Evolutionary conservation across 352 stramenopile genomes (phyloP).

Genomic region (Phytophthora gonapodyides): DNA sequence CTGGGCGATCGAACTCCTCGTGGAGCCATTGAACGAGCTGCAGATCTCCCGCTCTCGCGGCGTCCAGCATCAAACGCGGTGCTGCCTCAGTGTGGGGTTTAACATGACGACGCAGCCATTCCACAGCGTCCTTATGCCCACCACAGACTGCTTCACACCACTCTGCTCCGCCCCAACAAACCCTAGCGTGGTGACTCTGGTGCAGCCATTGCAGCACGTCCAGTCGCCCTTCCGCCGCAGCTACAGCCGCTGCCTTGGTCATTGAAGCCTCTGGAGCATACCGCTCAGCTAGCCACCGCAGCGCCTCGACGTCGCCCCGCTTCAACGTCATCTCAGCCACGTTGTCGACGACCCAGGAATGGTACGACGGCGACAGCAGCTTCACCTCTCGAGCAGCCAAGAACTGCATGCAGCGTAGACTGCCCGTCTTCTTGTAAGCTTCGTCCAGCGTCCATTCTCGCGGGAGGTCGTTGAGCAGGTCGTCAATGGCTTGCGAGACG

Average conservation of each 20-base stretch:
- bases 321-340: conserved; percentile 11
- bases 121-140: conserved; percentile 10
- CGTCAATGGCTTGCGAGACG: conserved; percentile 15
- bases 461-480: conserved; percentile 14
- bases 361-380: neutral
- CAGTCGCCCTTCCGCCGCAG: conserved; percentile 4
- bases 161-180: conserved; percentile 24
- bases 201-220: conserved; percentile 24
- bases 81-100: conserved; percentile 8
- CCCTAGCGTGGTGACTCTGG: conserved; percentile 8
- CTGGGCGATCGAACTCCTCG: neutral
- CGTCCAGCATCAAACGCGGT: conserved; percentile 17
- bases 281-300: conserved; percentile 18
- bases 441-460: conserved; percentile 16
- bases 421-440: conserved; percentile 16
- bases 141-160: conserved; percentile 21
- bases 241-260: conserved; percentile 8
- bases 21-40: conserved; percentile 18
- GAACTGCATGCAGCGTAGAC: conserved; percentile 28
- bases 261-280: conserved; percentile 12
- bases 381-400: conserved; percentile 2
- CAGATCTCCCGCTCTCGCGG: conserved; percentile 18
- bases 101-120: conserved; percentile 15
- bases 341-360: conserved; percentile 20
- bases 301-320: conserved; percentile 10